Evolutionary conservation across 257 asterid species (phyloP).

Genomic region (Fraxinus americana): DNA sequence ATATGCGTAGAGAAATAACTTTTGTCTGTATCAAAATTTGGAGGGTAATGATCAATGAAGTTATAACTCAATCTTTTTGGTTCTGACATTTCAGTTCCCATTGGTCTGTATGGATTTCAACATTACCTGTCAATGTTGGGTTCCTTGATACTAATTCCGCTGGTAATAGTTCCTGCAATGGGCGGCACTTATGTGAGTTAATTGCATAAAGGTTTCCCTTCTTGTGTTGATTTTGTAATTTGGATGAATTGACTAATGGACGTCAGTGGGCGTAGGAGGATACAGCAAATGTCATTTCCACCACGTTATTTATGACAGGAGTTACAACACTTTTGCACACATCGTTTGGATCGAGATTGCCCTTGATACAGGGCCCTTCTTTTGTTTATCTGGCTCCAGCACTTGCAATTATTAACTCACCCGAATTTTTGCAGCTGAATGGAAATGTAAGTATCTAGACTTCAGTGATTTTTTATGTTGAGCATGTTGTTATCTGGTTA

Average conservation of each 20-base stretch:
- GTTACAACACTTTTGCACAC: conserved; percentile 84
- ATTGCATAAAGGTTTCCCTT: background rate
- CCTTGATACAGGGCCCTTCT: conserved; percentile 98
- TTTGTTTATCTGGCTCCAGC: conserved; percentile 97
- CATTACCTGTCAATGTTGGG: conserved; percentile 94
- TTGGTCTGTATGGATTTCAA: conserved; percentile 91
- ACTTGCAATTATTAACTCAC: conserved; percentile 88
- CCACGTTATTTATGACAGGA: conserved; percentile 90
- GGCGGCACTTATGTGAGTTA: conserved; percentile 95
- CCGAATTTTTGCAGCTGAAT: conserved; percentile 76
- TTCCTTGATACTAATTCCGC: conserved; percentile 88
- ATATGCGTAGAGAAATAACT: background rate
- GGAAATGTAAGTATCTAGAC: conserved; percentile 68
- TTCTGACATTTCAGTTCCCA: conserved; percentile 75
- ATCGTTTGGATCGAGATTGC: conserved; percentile 94
- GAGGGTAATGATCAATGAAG: background rate
- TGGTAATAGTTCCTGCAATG: conserved; percentile 99
- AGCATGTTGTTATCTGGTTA: background rate
- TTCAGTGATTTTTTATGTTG: conserved; percentile 4
- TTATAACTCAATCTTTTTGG: conserved; percentile 21
- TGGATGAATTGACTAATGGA: conserved; percentile 26
- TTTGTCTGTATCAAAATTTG: background rate
- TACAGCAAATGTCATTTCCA: conserved; percentile 84
- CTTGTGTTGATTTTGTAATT: background rate
- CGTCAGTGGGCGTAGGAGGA: conserved; percentile 68